Evolutionary conservation across 805 yeast species (phyloP), one percentile per base, ranked within the genome.

Genomic region (Kluyveromyces lactis): DNA sequence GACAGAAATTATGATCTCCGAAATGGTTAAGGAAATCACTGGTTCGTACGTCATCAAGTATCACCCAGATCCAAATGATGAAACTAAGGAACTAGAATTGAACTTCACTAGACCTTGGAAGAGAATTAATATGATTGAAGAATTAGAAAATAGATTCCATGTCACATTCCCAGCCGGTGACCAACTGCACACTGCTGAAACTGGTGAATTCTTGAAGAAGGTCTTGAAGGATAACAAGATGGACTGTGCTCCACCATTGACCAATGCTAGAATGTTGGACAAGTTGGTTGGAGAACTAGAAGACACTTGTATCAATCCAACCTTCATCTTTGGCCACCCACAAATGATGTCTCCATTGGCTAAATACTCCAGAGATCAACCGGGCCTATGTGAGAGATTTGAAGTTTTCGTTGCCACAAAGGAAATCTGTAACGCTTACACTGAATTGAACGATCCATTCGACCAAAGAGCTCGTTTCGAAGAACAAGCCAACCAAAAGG

Each of bases 271-370:
- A 72, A 90, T 90, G 97, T 79, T 92, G 63, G 98, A 92, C 74
- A 89, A 86, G 73, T 79, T 90, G 49, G 96, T 90, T 54, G 97
- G 98, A 60, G 97, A 86, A 64, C 77, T 82, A 64, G 98, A 90
- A 72, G 97, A 89, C 58, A 72, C 78, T 39, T 86, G 94, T 62
- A 84, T 90, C 67, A 92, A 86, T 74, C 98, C 98, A 55, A 92
- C 97, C 34, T 90, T 90, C 67, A 85, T 90, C 66, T 89, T 86
- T 58, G 98, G 98, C 55, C 98, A 90, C 67, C 98, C 98, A 44
- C 97, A 90, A 72, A 86, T 90, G 94, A 90, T 90, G 98, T 90
- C 97, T 42, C 98, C 98, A 51, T 76, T 90, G 67, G 98, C 98
- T 62, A 90, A 90, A 73, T 86, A 85, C 71, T 85, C 90, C 63